A percentile compares a stretch with the other conserved stretches of the same genome.
Evolutionary conservation across 768 basidiomycete species (phyloP).

Genomic region (Boletus tylopilopsis): DNA sequence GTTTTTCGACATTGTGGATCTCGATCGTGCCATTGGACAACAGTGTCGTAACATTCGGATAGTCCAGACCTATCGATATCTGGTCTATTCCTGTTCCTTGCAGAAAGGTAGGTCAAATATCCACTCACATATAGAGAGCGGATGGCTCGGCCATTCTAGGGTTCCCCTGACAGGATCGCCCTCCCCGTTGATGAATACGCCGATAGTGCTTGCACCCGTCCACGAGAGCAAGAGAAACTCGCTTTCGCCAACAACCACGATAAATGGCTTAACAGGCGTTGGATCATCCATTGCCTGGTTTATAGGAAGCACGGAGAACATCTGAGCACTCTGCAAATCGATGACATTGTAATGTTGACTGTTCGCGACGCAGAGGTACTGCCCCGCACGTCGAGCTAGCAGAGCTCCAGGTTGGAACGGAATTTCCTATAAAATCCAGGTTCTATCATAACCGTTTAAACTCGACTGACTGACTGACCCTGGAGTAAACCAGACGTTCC

Average conservation of each 20-base stretch:
- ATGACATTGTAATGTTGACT: constrained; percentile 71
- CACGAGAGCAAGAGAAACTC: constrained; percentile 88
- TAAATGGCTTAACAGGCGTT: constrained; percentile 56
- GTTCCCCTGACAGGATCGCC: constrained; percentile 92
- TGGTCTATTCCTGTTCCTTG: neutral
- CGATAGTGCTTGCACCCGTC: constrained; percentile 77
- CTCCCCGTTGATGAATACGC: constrained; percentile 78
- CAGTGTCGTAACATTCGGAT: constrained; percentile 75
- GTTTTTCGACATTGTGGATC: constrained; percentile 77
- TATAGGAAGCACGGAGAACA: constrained; percentile 74
- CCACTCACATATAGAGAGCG: constrained; percentile 67
- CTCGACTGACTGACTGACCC: constrained; percentile 40
- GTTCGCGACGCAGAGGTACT: constrained; percentile 71
- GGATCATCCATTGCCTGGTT: constrained; percentile 56
- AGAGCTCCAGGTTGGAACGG: constrained; percentile 57
- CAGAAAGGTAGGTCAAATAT: neutral
- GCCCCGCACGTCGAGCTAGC: constrained; percentile 59
- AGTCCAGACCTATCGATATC: constrained; percentile 60
- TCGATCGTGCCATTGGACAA: constrained; percentile 76
- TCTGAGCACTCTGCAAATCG: constrained; percentile 66
- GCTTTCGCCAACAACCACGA: constrained; percentile 67
- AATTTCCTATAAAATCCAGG: constrained; percentile 51
- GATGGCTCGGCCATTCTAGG: constrained; percentile 80
- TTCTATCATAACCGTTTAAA: neutral
- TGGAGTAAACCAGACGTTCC: constrained; percentile 58